These are phyloP conservation scores for Tephrocybe sp. DNA, from an alignment of 768 basidiomycete genomes.

Conservation along the genomic window DNA sequence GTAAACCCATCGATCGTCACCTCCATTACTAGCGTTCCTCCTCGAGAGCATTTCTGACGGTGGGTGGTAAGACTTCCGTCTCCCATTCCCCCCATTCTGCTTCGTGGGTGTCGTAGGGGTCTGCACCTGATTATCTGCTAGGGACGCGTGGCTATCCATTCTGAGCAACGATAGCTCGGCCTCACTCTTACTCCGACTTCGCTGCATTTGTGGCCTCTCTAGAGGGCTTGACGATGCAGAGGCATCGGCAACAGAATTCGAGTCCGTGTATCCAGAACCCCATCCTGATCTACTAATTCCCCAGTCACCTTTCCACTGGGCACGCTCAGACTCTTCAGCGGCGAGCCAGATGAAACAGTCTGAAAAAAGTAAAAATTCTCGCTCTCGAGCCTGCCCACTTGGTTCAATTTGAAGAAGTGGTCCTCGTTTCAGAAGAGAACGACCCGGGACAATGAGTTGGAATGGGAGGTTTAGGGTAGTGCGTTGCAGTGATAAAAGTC, in stretches of 20 bases:
- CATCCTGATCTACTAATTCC: slow-evolving; percentile 25
- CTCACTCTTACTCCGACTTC: slow-evolving; percentile 60
- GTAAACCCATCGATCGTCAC: slow-evolving; percentile 70
- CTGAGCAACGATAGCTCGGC: slow-evolving; percentile 42
- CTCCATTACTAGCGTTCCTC: slow-evolving; percentile 36
- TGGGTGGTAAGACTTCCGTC: slow-evolving; percentile 23
- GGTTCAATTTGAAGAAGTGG: slow-evolving; percentile 54
- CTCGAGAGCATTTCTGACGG: slow-evolving; percentile 31
- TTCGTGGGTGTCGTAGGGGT: slow-evolving; percentile 19
- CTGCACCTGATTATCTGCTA: slow-evolving; percentile 4
- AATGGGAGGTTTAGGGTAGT: slow-evolving; percentile 74
- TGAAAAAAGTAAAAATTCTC: slow-evolving; percentile 80
- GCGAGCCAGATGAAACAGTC: slow-evolving; percentile 81
- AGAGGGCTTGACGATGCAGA: slow-evolving; percentile 7
- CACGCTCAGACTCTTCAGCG: slow-evolving; percentile 38
- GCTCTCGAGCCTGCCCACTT: slow-evolving; percentile 46
- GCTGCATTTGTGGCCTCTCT: slow-evolving; percentile 31
- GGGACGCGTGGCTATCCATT: neutral
- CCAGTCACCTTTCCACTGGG: slow-evolving; percentile 30
- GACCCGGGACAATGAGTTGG: slow-evolving; percentile 77
- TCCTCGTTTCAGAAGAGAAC: slow-evolving; percentile 72
- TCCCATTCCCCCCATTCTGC: slow-evolving; percentile 8
- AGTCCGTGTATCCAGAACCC: slow-evolving; percentile 17
- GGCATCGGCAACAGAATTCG: slow-evolving; percentile 13
- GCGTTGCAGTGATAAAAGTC: slow-evolving; percentile 76